Conservation (phyloP, 1,284 basidiomycete genomes). For the Chondrostereum purpureum region DNA sequence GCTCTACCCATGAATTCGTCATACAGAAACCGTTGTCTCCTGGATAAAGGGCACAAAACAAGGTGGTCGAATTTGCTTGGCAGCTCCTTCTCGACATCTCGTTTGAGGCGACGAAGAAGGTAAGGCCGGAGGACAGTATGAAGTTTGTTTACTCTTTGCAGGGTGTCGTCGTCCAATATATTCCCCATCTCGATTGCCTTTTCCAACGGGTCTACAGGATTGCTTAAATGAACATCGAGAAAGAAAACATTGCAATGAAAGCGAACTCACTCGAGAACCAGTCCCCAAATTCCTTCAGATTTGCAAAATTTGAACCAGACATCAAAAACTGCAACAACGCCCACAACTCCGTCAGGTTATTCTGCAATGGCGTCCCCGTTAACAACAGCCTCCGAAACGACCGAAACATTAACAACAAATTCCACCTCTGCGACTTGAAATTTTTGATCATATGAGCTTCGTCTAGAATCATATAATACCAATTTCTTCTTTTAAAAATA, state of each 20-base stretch:
- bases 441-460: constrained; percentile 99
- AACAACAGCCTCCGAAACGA: constrained; percentile 83
- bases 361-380: constrained; percentile 93
- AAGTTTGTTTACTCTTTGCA: constrained; percentile 83
- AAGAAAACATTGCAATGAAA: not conserved
- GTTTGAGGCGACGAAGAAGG: constrained; percentile 89
- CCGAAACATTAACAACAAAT: constrained; percentile 89
- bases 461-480: constrained; percentile 96
- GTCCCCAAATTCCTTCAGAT: constrained; percentile 90
- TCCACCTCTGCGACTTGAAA: constrained; percentile 94
- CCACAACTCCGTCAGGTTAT: constrained; percentile 95
- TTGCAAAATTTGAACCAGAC: constrained; percentile 90
- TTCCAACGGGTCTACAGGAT: constrained; percentile 93
- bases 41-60: constrained; percentile 86
- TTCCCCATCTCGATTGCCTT: constrained; percentile 89
- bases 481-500: constrained; percentile 91
- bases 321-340: constrained; percentile 92
- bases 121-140: constrained; percentile 93
- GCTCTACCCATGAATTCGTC: constrained; percentile 97
- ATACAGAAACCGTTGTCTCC: constrained; percentile 93
- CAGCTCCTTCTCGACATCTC: constrained; percentile 93
- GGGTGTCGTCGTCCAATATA: constrained; percentile 75
- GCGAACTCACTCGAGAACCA: constrained; percentile 87
- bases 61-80: constrained; percentile 95
- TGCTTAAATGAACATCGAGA: constrained; percentile 11